Conservation (phyloP, 768 basidiomycete genomes). For the Lyophyllum decastes region DNA sequence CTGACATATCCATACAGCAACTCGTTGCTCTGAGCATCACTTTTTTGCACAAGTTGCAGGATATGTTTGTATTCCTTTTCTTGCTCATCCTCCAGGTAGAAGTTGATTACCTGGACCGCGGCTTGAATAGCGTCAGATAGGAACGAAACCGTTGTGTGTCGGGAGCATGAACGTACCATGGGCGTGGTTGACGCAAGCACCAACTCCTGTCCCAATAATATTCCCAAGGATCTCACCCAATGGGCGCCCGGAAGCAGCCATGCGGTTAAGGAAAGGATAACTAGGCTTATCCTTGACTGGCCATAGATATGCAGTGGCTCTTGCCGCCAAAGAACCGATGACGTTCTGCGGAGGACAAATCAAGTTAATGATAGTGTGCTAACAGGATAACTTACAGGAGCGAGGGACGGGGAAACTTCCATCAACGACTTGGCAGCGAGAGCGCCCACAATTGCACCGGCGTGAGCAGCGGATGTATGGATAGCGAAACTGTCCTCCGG, state of each 20-base stretch:
- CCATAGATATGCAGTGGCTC: slow-evolving; percentile 7
- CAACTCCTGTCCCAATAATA: slow-evolving; percentile 48
- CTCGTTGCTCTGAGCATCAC: slow-evolving; percentile 32
- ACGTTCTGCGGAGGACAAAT: slow-evolving; percentile 5
- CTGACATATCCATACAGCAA: slow-evolving; percentile 48
- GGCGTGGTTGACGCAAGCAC: slow-evolving; percentile 46
- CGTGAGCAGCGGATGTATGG: slow-evolving; percentile 26
- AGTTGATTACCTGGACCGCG: slow-evolving; percentile 50
- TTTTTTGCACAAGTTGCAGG: slow-evolving; percentile 31
- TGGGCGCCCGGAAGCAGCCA: slow-evolving; percentile 37
- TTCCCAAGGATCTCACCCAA: slow-evolving; percentile 43
- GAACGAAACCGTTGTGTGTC: not conserved
- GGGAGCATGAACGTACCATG: slow-evolving; percentile 31
- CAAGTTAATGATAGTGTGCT: not conserved
- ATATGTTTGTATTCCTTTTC: slow-evolving; percentile 41
- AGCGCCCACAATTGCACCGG: slow-evolving; percentile 29
- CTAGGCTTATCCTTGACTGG: slow-evolving; percentile 29
- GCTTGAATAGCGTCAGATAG: slow-evolving; percentile 22
- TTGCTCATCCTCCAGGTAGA: slow-evolving; percentile 48
- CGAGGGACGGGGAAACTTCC: slow-evolving; percentile 22
- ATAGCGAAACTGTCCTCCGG: slow-evolving; percentile 35
- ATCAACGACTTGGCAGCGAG: slow-evolving; percentile 33
- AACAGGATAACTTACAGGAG: slow-evolving; percentile 24
- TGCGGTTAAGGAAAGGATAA: slow-evolving; percentile 38
- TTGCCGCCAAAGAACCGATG: slow-evolving; percentile 2